A percentile compares a stretch with the other conserved stretches of the same genome.
Conservation (phyloP, 257 asterid genomes). For the Anisodus acutangulus region DNA sequence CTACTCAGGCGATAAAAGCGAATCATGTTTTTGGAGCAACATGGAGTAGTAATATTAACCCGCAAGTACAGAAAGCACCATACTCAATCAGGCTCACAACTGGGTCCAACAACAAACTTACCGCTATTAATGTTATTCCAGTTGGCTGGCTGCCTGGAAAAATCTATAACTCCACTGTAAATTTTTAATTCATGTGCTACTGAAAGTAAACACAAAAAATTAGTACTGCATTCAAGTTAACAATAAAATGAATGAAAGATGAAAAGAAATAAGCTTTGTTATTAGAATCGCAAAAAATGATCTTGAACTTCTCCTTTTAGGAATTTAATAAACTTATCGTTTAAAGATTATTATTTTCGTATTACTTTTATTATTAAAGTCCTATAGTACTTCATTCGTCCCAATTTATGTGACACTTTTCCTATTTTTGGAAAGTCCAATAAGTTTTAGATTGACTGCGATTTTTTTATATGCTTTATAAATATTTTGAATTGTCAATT, state of each 20-base stretch:
- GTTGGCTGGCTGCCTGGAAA: background rate
- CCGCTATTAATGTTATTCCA: background rate
- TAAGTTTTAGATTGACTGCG: too few species aligned
- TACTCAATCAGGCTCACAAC: background rate
- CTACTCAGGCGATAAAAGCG: background rate
- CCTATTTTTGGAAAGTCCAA: too few species aligned
- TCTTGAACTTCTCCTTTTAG: too few species aligned
- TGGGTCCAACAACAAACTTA: background rate
- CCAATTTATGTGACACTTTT: too few species aligned
- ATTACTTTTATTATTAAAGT: too few species aligned
- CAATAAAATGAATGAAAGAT: background rate
- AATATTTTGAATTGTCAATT: too few species aligned
- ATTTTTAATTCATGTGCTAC: background rate
- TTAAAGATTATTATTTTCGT: too few species aligned
- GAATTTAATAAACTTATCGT: background rate
- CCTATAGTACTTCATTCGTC: too few species aligned
- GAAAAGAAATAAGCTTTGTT: too few species aligned
- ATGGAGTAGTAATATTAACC: constrained; percentile 17
- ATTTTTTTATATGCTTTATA: too few species aligned
- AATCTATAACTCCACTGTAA: background rate
- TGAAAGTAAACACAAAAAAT: background rate
- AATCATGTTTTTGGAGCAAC: constrained; percentile 25
- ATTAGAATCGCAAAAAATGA: background rate
- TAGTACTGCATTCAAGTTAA: background rate
- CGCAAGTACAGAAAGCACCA: background rate